Evolutionary conservation across 148 eudicot genomes (phyloP).

Genomic region (Amaranthus palmeri): DNA sequence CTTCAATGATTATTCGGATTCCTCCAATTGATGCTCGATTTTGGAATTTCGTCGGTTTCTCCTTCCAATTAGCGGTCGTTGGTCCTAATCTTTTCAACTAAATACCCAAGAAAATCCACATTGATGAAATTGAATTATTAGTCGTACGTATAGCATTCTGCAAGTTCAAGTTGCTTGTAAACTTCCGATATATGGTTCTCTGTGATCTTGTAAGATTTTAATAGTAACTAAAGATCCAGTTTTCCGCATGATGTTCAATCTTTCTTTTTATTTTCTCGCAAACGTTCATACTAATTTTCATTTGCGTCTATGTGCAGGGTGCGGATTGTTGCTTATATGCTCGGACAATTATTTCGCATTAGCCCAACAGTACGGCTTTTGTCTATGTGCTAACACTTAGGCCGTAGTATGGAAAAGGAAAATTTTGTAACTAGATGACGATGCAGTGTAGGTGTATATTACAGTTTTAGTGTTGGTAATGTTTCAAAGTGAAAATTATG

Average conservation of each 20-base stretch:
- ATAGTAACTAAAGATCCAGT: background rate
- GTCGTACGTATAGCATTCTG: background rate
- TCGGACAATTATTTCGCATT: background rate
- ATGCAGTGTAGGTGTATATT: background rate
- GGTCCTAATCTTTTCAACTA: background rate
- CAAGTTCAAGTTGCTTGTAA: background rate
- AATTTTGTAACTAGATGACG: slow-evolving; percentile 4
- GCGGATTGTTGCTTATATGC: slow-evolving; percentile 2
- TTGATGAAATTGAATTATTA: background rate
- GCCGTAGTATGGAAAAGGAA: background rate
- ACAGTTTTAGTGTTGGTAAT: background rate
- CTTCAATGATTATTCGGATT: too few relatives aligned
- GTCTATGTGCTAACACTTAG: slow-evolving; percentile 3
- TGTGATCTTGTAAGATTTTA: too few relatives aligned
- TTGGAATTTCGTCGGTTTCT: too few relatives aligned
- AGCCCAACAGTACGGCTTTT: slow-evolving; percentile 3
- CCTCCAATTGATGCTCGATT: too few relatives aligned
- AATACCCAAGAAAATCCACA: background rate
- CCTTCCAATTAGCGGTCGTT: too few relatives aligned
- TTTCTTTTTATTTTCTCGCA: background rate
- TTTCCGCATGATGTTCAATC: background rate
- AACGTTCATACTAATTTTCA: background rate
- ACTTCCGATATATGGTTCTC: background rate
- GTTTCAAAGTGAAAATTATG: slow-evolving; percentile 1
- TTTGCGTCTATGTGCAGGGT: slow-evolving; percentile 12